Base-by-base conservation (phyloP, 2,329 filamentous ascomycete species). In the Torrubiellomyces zombiae region DNA sequence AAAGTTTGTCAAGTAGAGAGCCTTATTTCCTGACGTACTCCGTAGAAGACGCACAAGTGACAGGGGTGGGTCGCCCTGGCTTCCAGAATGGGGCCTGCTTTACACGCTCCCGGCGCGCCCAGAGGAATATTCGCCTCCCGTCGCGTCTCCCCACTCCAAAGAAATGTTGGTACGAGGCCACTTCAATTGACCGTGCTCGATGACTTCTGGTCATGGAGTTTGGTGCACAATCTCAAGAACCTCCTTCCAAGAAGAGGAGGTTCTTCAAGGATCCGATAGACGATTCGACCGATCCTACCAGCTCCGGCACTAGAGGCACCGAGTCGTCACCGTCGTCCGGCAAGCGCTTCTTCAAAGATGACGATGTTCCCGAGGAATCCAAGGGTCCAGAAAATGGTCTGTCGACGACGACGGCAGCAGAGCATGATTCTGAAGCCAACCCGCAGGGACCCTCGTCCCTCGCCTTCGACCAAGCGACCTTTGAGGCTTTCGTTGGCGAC, bases 401-500 rank as follows among this genome's bases (percentile, higher is more conserved):
- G 8, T 5, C 7, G 9, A 21, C 31, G 7, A 19, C 24, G 11
- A 35, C 27, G 25, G 28, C 29, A 14, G 30, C 31, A 8, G 18
- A 27, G 18, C 19, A 31, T 11, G 27, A 27, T 10, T 21, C 33
- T 23, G 27, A 27, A 6, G 23, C 33, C 25, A 29, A 28, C 6
- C 31, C 35, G 9, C 26, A 42, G 25, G 38, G 43, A 14, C 28
- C 42, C 3, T 37, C 46, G 3, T 31, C 45, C 0, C 29, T 53
- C 15, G 44, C 45, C 1, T 76, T 77, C 32, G 66, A 75, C 34
- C 51, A 59, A 28, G 56, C 55, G 16, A 58, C 55, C 0, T 73
- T 78, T 27, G 61, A 74, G 38, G 55, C 50, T 29, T 63, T 77
- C 31, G 49, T 76, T 13, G 71, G 70, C 18, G 60, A 64, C 29